These are phyloP conservation scores for Pseudocercospora pini-densiflorae DNA, from an alignment of 2,329 filamentous ascomycete genomes.

Conservation along the genomic window DNA sequence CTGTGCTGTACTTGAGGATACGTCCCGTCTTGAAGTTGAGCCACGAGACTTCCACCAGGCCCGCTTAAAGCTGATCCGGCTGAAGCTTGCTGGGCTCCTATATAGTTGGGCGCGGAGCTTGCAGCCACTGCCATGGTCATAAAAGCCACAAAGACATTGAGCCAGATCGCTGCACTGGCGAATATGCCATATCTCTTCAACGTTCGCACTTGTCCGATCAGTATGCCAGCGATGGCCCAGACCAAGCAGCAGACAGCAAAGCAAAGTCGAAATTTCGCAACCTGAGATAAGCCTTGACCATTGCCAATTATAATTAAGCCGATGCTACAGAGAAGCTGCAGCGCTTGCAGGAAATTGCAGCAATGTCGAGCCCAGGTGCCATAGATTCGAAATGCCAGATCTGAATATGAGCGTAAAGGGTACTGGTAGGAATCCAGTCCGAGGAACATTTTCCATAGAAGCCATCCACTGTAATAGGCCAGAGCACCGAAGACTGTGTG, in stretches of 20 bases:
- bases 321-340: conserved; percentile 55
- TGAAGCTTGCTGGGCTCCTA: conserved; percentile 27
- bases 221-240: conserved; percentile 51
- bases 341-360: conserved; percentile 45
- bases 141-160: conserved; percentile 57
- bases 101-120: conserved; percentile 55
- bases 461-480: conserved; percentile 35
- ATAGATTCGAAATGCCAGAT: conserved; percentile 48
- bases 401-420: conserved; percentile 48
- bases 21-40: conserved; percentile 16
- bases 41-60: conserved; percentile 31
- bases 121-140: conserved; percentile 59
- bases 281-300: conserved; percentile 59
- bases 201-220: conserved; percentile 62
- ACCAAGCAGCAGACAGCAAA: conserved; percentile 59
- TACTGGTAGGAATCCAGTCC: conserved; percentile 47
- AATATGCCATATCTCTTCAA: conserved; percentile 60
- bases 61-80: conserved; percentile 23
- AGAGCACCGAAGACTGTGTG: conserved; percentile 45
- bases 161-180: conserved; percentile 60
- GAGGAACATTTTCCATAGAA: conserved; percentile 43
- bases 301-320: conserved; percentile 58
- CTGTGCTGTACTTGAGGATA: conserved; percentile 25
- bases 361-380: conserved; percentile 44
- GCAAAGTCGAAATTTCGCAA: conserved; percentile 52